Conservation (phyloP, 306 rosid species). For the Crataegus laevigata region DNA sequence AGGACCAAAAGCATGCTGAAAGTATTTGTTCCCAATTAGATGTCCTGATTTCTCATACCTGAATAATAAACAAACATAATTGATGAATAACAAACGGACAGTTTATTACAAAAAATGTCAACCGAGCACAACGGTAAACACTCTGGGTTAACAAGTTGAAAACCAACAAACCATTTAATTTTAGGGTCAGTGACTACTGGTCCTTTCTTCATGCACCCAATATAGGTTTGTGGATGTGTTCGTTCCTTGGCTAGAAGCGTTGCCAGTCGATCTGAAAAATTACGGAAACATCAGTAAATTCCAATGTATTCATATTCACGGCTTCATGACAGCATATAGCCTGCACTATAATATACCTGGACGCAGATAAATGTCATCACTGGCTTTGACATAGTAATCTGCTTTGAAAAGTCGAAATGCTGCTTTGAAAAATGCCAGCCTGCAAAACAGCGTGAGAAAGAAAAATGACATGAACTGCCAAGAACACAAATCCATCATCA, state of each 20-base stretch:
- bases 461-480: not conserved
- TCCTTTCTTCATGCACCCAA: slow-evolving; percentile 43
- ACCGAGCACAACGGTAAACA: not conserved
- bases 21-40: slow-evolving; percentile 29
- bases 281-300: not conserved
- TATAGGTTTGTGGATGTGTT: slow-evolving; percentile 23
- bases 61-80: not conserved
- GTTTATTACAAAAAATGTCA: not conserved
- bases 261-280: slow-evolving; percentile 29
- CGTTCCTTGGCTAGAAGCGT: slow-evolving; percentile 34
- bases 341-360: slow-evolving; percentile 24
- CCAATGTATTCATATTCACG: not conserved
- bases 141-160: not conserved
- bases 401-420: slow-evolving; percentile 28
- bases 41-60: slow-evolving; percentile 35
- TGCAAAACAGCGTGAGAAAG: not conserved
- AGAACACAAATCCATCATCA: not conserved
- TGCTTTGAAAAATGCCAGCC: slow-evolving; percentile 31
- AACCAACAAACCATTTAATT: slow-evolving; percentile 21
- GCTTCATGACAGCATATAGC: not conserved
- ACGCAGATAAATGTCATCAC: slow-evolving; percentile 31
- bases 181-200: slow-evolving; percentile 33
- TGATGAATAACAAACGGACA: not conserved
- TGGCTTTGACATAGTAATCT: slow-evolving; percentile 36
- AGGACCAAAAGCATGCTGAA: slow-evolving; percentile 30